Conservation (phyloP, 83 land plant genomes). For the Diphasiastrum complanatum region DNA sequence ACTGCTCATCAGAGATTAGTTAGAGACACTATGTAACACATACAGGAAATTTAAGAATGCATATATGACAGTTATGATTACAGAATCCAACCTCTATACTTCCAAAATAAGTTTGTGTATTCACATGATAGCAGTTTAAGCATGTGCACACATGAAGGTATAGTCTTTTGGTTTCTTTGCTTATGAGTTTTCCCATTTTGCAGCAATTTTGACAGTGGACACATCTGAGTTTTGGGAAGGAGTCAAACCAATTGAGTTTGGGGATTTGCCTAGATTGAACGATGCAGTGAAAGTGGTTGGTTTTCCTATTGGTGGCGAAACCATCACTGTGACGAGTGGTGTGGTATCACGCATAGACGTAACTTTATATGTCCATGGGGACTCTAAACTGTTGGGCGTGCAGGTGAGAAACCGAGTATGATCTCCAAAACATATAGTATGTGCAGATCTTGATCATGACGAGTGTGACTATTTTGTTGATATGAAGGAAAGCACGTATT, state of each 20-base stretch:
- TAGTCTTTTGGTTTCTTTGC: too few relatives aligned
- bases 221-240: slow-evolving; percentile 94
- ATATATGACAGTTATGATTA: too few relatives aligned
- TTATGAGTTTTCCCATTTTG: neutral
- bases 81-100: too few relatives aligned
- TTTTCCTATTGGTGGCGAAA: slow-evolving; percentile 94
- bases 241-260: slow-evolving; percentile 81
- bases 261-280: slow-evolving; percentile 76
- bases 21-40: too few relatives aligned
- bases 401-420: slow-evolving; percentile 41
- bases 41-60: too few relatives aligned
- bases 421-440: neutral
- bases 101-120: too few relatives aligned
- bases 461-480: neutral
- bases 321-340: slow-evolving; percentile 96
- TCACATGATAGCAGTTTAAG: too few relatives aligned
- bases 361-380: slow-evolving; percentile 92
- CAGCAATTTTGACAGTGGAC: slow-evolving; percentile 84
- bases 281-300: slow-evolving; percentile 98
- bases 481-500: neutral
- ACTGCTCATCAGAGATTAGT: too few relatives aligned
- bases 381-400: slow-evolving; percentile 86
- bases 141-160: too few relatives aligned
- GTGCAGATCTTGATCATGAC: neutral
- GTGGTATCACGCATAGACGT: slow-evolving; percentile 96